phyloP scores from a whole-genome alignment of 805 yeast species.

The Saturnispora hagleri region DNA sequence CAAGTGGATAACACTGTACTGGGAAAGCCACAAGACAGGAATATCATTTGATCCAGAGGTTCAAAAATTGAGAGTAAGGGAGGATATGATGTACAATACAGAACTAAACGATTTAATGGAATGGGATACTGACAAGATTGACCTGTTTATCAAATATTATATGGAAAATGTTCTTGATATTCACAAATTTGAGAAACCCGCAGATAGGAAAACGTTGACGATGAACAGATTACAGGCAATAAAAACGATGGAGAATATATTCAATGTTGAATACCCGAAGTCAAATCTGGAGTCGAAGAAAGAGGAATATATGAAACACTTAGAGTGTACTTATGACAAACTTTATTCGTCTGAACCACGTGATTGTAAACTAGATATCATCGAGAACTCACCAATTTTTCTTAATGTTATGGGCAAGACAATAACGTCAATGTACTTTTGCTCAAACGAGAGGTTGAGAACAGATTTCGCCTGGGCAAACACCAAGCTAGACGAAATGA shows the following conservation, averaged over 20 bases:
- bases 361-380: background rate
- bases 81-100: constrained; percentile 18
- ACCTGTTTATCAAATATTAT: constrained; percentile 41
- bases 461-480: constrained; percentile 3
- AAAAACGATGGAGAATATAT: background rate
- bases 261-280: background rate
- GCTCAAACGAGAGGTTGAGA: background rate
- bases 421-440: constrained; percentile 3
- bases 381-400: background rate
- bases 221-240: constrained; percentile 1
- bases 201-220: background rate
- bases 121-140: constrained; percentile 41
- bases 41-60: constrained; percentile 11
- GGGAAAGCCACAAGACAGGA: background rate
- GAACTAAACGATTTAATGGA: constrained; percentile 29
- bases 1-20: constrained; percentile 24
- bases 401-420: constrained; percentile 1
- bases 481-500: no score
- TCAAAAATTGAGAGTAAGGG: constrained; percentile 9
- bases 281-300: background rate
- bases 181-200: background rate
- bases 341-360: background rate
- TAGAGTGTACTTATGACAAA: background rate
- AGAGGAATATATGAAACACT: background rate
- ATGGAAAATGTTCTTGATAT: background rate